Evolutionary conservation across 495 filamentous ascomycete genomes (phyloP).

Genomic region (Hypoxylon fragiforme): DNA sequence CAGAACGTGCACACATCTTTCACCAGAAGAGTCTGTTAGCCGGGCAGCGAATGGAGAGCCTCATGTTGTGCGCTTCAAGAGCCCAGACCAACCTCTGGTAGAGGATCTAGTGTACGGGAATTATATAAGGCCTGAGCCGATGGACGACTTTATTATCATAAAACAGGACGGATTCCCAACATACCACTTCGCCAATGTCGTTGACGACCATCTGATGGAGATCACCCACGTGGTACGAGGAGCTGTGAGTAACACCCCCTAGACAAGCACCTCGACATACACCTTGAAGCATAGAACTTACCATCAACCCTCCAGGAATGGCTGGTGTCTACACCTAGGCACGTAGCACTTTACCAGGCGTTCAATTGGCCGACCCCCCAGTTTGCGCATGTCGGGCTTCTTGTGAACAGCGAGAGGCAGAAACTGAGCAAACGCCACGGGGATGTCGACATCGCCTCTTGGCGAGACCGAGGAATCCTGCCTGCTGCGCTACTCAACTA

Average conservation of each 20-base stretch:
- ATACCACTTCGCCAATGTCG: conserved; percentile 95
- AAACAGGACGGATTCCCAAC: conserved; percentile 92
- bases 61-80: conserved; percentile 78
- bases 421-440: conserved; percentile 89
- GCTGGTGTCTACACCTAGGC: conserved; percentile 90
- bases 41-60: conserved; percentile 66
- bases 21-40: conserved; percentile 66
- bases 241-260: conserved; percentile 54
- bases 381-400: conserved; percentile 87
- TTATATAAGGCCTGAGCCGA: conserved; percentile 48
- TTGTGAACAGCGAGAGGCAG: conserved; percentile 71
- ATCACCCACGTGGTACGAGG: conserved; percentile 96
- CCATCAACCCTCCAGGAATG: too few species aligned
- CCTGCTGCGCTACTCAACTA: conserved; percentile 81
- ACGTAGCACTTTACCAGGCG: conserved; percentile 81
- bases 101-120: conserved; percentile 77
- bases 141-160: conserved; percentile 70
- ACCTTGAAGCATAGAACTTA: too few species aligned
- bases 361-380: conserved; percentile 83
- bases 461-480: conserved; percentile 69
- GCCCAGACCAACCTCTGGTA: conserved; percentile 61
- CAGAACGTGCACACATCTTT: conserved; percentile 70
- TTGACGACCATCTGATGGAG: conserved; percentile 91
- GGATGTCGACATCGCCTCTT: conserved; percentile 69
- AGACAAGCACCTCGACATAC: too few species aligned